Conservation (phyloP, 2,329 filamentous ascomycete genomes). For the Aureobasidium sp. region DNA sequence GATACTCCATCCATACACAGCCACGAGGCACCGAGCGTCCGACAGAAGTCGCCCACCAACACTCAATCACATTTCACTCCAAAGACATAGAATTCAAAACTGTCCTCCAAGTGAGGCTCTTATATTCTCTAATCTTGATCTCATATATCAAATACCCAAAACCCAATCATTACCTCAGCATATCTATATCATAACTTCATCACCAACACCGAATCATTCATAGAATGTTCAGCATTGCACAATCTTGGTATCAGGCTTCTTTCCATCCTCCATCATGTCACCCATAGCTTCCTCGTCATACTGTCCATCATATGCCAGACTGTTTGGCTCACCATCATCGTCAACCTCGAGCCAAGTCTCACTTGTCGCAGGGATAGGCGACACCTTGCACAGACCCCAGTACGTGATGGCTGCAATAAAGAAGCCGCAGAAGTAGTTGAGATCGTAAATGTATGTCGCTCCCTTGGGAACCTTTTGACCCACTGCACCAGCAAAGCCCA, state of each 20-base stretch:
- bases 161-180: not conserved
- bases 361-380: constrained; percentile 55
- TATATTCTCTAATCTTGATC: not conserved
- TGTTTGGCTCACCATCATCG: constrained; percentile 18
- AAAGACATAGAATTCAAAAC: not conserved
- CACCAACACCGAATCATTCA: no score
- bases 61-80: not conserved
- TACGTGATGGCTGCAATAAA: constrained; percentile 60
- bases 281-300: constrained; percentile 8
- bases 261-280: not conserved
- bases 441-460: constrained; percentile 76
- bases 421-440: constrained; percentile 88
- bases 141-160: not conserved
- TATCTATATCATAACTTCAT: not conserved
- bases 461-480: constrained; percentile 63
- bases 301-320: constrained; percentile 10
- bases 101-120: not conserved
- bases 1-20: not conserved
- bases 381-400: constrained; percentile 59
- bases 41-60: not conserved
- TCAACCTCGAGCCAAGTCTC: constrained; percentile 77
- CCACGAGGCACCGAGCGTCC: not conserved
- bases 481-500: constrained; percentile 80
- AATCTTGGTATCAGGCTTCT: constrained; percentile 4
- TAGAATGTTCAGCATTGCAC: not conserved